phyloP scores from a whole-genome alignment of 129 eudicot genomes.

The Centaurea solstitialis region DNA sequence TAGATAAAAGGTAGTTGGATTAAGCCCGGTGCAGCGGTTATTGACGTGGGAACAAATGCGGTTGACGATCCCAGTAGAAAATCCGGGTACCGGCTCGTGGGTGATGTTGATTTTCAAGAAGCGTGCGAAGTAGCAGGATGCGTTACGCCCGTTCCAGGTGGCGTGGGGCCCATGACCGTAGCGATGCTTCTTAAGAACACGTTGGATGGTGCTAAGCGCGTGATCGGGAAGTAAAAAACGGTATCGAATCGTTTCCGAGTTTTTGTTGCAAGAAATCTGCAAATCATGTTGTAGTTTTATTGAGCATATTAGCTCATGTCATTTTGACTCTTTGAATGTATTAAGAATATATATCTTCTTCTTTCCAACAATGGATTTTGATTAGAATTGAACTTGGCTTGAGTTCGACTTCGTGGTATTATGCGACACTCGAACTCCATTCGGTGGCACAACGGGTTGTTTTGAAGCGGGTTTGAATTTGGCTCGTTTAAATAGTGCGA shows the following conservation, averaged over 20 bases:
- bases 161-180: conserved; percentile 97
- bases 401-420: neutral
- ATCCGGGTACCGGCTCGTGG: conserved; percentile 91
- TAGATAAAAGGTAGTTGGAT: conserved; percentile 99
- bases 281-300: conserved; percentile 12
- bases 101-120: conserved; percentile 85
- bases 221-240: conserved; percentile 42
- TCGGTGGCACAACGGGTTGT: no score
- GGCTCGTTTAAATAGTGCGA: no score
- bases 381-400: neutral
- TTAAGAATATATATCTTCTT: neutral
- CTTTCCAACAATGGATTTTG: neutral
- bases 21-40: conserved; percentile 98
- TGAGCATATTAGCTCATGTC: conserved; percentile 11
- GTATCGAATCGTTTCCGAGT: neutral
- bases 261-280: conserved; percentile 6
- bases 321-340: conserved; percentile 17
- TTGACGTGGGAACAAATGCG: conserved; percentile 94
- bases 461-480: no score
- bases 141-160: conserved; percentile 98
- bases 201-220: conserved; percentile 91
- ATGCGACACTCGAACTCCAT: no score
- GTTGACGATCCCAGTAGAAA: conserved; percentile 81
- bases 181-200: conserved; percentile 96
- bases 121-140: conserved; percentile 93